These are phyloP conservation scores for Apiospora marii DNA, from an alignment of 2,329 filamentous ascomycete genomes.

Conservation along the genomic window DNA sequence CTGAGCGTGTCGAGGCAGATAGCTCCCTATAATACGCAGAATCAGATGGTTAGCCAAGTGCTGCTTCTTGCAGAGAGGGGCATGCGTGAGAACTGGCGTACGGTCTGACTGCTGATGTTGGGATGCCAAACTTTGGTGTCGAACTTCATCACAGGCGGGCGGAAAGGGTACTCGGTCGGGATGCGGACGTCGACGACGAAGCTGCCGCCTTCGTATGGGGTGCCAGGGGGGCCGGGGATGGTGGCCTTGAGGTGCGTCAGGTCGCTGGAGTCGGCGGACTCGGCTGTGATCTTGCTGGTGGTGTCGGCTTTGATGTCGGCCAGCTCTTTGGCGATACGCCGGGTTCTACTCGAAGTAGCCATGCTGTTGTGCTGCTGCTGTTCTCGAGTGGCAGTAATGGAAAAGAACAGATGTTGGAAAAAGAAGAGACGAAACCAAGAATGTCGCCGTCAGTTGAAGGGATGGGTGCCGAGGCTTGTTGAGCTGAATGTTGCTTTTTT, in stretches of 20 bases:
- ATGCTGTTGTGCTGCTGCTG: constrained; percentile 15
- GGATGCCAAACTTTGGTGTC: constrained; percentile 96
- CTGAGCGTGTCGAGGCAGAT: constrained; percentile 96
- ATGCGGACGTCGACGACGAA: constrained; percentile 88
- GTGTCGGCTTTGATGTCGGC: constrained; percentile 75
- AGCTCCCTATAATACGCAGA: constrained; percentile 69
- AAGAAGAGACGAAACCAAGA: not conserved
- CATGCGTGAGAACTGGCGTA: constrained; percentile 53
- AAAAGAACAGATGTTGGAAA: not conserved
- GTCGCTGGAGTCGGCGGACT: constrained; percentile 69
- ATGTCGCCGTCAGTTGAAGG: not conserved
- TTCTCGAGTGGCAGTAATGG: not conserved
- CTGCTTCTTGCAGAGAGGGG: not conserved
- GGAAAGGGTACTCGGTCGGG: constrained; percentile 90
- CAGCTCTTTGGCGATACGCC: constrained; percentile 78
- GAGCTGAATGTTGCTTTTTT: not conserved
- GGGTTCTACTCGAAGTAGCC: constrained; percentile 55
- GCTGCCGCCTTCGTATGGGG: constrained; percentile 87
- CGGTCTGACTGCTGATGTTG: constrained; percentile 93
- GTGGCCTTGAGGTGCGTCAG: constrained; percentile 83
- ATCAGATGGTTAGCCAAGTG: not conserved
- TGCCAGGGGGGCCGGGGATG: constrained; percentile 88
- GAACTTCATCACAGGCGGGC: constrained; percentile 89
- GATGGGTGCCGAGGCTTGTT: not conserved
- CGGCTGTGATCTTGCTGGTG: constrained; percentile 77